phyloP scores from a whole-genome alignment of 495 filamentous ascomycete species.

The Saxophila tyrrhenica region DNA sequence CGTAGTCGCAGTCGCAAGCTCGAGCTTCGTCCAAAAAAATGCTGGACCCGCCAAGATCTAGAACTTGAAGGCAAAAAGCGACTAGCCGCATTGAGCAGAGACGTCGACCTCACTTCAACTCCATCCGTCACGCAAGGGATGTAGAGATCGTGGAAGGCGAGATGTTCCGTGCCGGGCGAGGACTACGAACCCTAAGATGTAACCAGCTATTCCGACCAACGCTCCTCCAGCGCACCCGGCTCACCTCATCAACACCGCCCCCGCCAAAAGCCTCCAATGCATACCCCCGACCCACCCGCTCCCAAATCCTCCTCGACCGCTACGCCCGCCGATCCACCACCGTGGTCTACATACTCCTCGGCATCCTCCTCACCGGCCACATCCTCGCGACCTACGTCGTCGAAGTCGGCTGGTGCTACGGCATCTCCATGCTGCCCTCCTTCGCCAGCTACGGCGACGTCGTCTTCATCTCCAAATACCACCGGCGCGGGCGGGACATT shows the following conservation, averaged over 20 bases:
- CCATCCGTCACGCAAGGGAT: too few relatives aligned
- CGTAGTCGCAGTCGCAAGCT: too few relatives aligned
- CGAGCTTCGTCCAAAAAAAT: neutral
- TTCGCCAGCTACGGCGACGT: constrained; percentile 16
- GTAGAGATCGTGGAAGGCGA: too few relatives aligned
- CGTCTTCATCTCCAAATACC: constrained; percentile 41
- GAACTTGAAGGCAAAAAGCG: neutral
- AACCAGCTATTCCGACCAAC: neutral
- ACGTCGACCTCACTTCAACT: neutral
- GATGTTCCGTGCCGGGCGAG: neutral
- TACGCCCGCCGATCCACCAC: neutral
- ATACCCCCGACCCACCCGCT: neutral
- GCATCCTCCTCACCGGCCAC: constrained; percentile 16
- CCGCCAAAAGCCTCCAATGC: neutral
- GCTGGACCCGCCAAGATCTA: neutral
- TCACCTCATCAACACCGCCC: neutral
- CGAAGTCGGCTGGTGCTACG: constrained; percentile 9
- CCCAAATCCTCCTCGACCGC: neutral
- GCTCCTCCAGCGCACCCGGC: neutral
- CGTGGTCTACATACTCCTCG: neutral
- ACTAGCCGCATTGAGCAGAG: neutral
- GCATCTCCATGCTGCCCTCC: constrained; percentile 29
- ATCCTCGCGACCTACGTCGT: constrained; percentile 21
- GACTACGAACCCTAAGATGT: neutral
- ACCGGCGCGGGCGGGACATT: constrained; percentile 57